Percentiles rank a stretch among this genome's conserved stretches.
These are phyloP conservation scores for Kodamaea leandrae DNA, from an alignment of 805 yeast genomes.

Conservation along the genomic window DNA sequence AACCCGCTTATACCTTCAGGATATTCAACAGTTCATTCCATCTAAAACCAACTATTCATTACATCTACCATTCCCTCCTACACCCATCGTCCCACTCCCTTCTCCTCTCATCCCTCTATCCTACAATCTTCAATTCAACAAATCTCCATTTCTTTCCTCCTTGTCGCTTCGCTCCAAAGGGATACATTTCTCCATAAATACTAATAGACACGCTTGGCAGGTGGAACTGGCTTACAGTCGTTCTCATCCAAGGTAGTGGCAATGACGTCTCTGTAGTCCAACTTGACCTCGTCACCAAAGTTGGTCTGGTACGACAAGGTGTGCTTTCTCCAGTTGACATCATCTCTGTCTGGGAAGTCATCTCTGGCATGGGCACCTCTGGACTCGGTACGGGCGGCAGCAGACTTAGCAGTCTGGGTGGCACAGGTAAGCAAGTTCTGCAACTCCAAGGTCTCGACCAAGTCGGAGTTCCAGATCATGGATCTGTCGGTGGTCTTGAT, in stretches of 20 bases:
- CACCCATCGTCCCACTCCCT: too few species aligned
- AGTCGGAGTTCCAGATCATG: slow-evolving; percentile 98
- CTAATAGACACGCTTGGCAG: slow-evolving; percentile 92
- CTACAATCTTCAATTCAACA: too few species aligned
- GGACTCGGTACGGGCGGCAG: slow-evolving; percentile 93
- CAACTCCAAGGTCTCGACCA: slow-evolving; percentile 92
- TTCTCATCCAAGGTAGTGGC: slow-evolving; percentile 80
- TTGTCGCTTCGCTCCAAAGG: too few species aligned
- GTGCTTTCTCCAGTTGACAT: slow-evolving; percentile 96
- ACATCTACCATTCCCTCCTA: too few species aligned
- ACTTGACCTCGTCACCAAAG: slow-evolving; percentile 65
- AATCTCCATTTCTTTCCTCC: too few species aligned
- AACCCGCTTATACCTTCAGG: too few species aligned
- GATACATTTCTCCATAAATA: slow-evolving; percentile 5
- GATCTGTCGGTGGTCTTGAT: slow-evolving; percentile 92
- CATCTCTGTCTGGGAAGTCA: slow-evolving; percentile 95
- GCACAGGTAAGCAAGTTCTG: slow-evolving; percentile 97
- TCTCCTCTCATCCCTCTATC: too few species aligned
- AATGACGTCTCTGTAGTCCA: slow-evolving; percentile 85
- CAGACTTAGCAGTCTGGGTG: slow-evolving; percentile 89
- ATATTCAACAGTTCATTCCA: too few species aligned
- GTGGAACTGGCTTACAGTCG: slow-evolving; percentile 96
- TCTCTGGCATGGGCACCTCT: slow-evolving; percentile 99
- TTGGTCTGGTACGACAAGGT: slow-evolving; percentile 85
- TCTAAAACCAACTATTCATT: too few species aligned